Percentiles rank a stretch among this genome's conserved stretches.
phyloP scores from a whole-genome alignment of 495 filamentous ascomycete genomes.

The Penicillium arizonense region DNA sequence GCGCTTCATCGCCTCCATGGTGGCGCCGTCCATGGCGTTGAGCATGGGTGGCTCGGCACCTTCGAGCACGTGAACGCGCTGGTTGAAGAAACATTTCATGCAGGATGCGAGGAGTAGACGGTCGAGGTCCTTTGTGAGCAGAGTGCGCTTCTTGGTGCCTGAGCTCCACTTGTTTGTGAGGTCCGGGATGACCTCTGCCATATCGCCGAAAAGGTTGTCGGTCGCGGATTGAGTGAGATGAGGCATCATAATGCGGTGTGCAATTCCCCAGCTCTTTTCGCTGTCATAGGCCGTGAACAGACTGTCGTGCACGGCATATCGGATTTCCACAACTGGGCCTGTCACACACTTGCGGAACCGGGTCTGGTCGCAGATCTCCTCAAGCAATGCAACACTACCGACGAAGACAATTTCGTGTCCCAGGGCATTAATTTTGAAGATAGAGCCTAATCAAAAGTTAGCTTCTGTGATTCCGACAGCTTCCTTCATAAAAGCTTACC shows the following conservation, averaged over 20 bases:
- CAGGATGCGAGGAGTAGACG: constrained; percentile 68
- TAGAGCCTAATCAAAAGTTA: constrained; percentile 47
- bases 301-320: constrained; percentile 63
- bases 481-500: constrained; percentile 32
- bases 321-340: constrained; percentile 57
- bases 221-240: constrained; percentile 17
- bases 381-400: constrained; percentile 54
- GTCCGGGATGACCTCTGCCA: constrained; percentile 26
- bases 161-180: constrained; percentile 26
- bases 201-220: constrained; percentile 22
- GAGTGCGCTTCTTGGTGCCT: constrained; percentile 11
- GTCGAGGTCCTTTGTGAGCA: constrained; percentile 59
- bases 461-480: too few relatives aligned
- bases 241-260: constrained; percentile 26
- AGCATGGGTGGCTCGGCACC: constrained; percentile 32
- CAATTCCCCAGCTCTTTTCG: constrained; percentile 68
- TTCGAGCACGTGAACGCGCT: constrained; percentile 29
- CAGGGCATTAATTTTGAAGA: constrained; percentile 66
- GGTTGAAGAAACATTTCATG: constrained; percentile 54
- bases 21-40: constrained; percentile 37
- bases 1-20: constrained; percentile 40
- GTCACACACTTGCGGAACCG: constrained; percentile 65
- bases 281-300: constrained; percentile 68
- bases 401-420: constrained; percentile 53
- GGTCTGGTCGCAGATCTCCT: constrained; percentile 72